Conservation (phyloP, 305 asterid genomes). For the Rubia balearica region DNA sequence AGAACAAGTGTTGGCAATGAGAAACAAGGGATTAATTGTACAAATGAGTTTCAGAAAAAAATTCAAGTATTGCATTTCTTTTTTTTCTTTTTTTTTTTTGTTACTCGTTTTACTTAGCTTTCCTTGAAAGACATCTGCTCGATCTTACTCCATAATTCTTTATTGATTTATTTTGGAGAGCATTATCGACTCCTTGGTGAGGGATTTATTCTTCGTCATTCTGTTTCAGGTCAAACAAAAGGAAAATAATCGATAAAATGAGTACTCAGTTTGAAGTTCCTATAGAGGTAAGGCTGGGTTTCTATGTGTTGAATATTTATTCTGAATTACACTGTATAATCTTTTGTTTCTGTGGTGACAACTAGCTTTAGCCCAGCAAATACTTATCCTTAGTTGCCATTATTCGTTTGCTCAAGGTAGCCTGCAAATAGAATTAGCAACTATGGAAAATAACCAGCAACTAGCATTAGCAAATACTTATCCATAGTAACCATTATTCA, state of each 20-base stretch:
- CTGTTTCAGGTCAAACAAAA: slow-evolving; percentile 56
- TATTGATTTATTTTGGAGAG: background rate
- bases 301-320: slow-evolving; percentile 2
- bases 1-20: background rate
- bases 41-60: background rate
- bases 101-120: background rate
- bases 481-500: too few species aligned
- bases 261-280: slow-evolving; percentile 50
- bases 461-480: too few species aligned
- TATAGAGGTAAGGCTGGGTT: slow-evolving; percentile 55
- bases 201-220: background rate
- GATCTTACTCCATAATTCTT: background rate
- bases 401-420: background rate
- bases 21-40: background rate
- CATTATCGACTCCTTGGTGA: background rate
- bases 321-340: background rate
- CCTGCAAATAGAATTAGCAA: too few species aligned
- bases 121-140: background rate
- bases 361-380: background rate
- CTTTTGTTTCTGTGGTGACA: background rate
- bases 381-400: background rate
- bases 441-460: too few species aligned
- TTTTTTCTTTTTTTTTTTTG: too few species aligned
- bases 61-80: background rate
- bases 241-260: slow-evolving; percentile 57